Percentiles rank a stretch among this genome's conserved stretches.
Evolutionary conservation across 2,329 filamentous ascomycete genomes (phyloP).

Genomic region (Diaporthe humulicola): DNA sequence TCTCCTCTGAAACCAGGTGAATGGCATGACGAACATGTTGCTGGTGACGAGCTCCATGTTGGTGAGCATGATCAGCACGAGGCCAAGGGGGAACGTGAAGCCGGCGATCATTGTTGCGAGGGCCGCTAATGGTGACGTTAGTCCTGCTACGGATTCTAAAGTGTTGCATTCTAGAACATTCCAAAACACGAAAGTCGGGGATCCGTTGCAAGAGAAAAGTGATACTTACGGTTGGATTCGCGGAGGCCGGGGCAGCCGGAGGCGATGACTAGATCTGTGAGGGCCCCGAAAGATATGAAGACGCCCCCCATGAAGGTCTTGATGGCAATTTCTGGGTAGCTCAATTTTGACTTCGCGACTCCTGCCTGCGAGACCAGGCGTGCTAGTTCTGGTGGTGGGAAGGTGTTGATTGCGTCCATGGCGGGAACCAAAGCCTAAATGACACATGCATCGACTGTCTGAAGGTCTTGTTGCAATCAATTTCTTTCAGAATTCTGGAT

Average conservation of each 20-base stretch:
- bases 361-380: slow-evolving; percentile 1
- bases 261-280: background rate
- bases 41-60: slow-evolving; percentile 63
- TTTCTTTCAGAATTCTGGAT: background rate
- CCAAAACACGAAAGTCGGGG: too few relatives aligned
- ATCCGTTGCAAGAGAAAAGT: too few relatives aligned
- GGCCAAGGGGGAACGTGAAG: slow-evolving; percentile 62
- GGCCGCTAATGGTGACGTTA: too few relatives aligned
- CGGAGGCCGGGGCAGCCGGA: background rate
- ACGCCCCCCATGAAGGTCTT: slow-evolving; percentile 15
- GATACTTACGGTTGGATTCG: slow-evolving; percentile 41
- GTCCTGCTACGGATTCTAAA: too few relatives aligned
- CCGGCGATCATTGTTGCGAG: slow-evolving; percentile 60
- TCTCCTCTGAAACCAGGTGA: slow-evolving; percentile 4
- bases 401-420: slow-evolving; percentile 5
- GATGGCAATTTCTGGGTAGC: background rate
- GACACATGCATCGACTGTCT: background rate
- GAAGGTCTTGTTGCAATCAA: fast-evolving
- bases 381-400: background rate
- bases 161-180: too few relatives aligned
- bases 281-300: background rate
- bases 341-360: background rate
- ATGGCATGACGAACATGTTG: slow-evolving; percentile 52
- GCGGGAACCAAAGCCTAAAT: background rate
- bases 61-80: slow-evolving; percentile 62